Base-by-base conservation (phyloP, 2,329 filamentous ascomycete genomes). In the Tolypocladium nubicola region DNA sequence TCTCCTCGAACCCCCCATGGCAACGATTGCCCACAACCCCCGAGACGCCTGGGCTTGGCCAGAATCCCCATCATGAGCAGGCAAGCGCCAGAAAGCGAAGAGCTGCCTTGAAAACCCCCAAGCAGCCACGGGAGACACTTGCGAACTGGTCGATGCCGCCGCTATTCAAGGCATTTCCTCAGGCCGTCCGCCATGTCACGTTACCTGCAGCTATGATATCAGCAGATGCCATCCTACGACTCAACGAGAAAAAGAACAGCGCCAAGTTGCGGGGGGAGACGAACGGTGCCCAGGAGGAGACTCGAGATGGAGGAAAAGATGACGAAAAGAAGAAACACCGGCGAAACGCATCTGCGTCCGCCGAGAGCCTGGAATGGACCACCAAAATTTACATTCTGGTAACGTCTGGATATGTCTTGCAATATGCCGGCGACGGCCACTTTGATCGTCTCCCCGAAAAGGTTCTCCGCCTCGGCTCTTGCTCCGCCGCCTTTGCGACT, bases 141-240 rank as follows among this genome's bases (percentile, higher is more conserved):
- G 70, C 73, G 4, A 70, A 72, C 14, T 89, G 85, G 85, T 80
- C 83, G 57, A 81, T 86, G 19, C 89, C 90, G 8, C 89, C 90
- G 2, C 75, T 97, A 14, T 95, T 92, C 69, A 88, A 96, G 69
- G 90, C 89, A 14, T 96, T 91, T 68, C 87, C 89, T 0, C 91
- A 96, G 70, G 85, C 90, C 3, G 80, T 90, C 62, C 91, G 88
- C 66, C 83, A 94, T 69, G 85, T 83, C 13, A 84, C 81, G 19
- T 76, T 96, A 3, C 81, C 85, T 33, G 81, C 87, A 19, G 86
- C 87, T 41, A 82, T 80, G 2, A 72, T 87, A 13, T 83, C 87
- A 1, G 81, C 87, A 1, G 91, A 95, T 60, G 73, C 80, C 1
- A 81, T 94, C 52, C 69, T 90, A 54, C 82, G 86, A 59, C 73